Evolutionary conservation across 2,329 filamentous ascomycete species (phyloP).

Genomic region (Furcasterigmium sp.): DNA sequence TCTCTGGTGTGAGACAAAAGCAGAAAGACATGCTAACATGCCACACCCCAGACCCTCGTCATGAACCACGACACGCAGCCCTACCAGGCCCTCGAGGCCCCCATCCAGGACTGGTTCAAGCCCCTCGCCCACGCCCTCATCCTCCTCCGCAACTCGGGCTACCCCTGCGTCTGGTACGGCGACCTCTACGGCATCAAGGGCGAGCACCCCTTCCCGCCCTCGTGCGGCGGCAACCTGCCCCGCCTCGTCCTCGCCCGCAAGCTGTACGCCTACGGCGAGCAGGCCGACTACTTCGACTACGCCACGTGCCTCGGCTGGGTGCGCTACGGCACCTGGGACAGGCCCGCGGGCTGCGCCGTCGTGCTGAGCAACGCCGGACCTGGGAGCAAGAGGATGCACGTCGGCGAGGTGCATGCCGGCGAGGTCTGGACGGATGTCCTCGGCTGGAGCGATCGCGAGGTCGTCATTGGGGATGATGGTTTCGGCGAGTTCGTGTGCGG

Average conservation of each 20-base stretch:
- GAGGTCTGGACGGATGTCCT: conserved; percentile 62
- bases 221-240: conserved; percentile 49
- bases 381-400: conserved; percentile 55
- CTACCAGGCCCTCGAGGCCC: conserved; percentile 39
- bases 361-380: conserved; percentile 49
- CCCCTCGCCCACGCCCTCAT: conserved; percentile 68
- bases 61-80: conserved; percentile 65
- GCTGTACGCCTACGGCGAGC: conserved; percentile 61
- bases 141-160: conserved; percentile 56
- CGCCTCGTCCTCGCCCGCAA: conserved; percentile 57
- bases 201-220: conserved; percentile 40
- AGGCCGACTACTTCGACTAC: conserved; percentile 58
- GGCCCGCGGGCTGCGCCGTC: conserved; percentile 46
- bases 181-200: conserved; percentile 60
- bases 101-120: conserved; percentile 63
- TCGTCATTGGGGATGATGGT: conserved; percentile 55
- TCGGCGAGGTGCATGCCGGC: conserved; percentile 53
- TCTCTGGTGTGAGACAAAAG: too few relatives aligned
- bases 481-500: conserved; percentile 54
- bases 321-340: conserved; percentile 39
- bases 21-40: background rate
- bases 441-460: conserved; percentile 47
- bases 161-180: conserved; percentile 66
- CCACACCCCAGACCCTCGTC: conserved; percentile 51
- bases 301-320: conserved; percentile 60